phyloP scores from a whole-genome alignment of 257 asterid genomes.

The Nicotiana attenuata region DNA sequence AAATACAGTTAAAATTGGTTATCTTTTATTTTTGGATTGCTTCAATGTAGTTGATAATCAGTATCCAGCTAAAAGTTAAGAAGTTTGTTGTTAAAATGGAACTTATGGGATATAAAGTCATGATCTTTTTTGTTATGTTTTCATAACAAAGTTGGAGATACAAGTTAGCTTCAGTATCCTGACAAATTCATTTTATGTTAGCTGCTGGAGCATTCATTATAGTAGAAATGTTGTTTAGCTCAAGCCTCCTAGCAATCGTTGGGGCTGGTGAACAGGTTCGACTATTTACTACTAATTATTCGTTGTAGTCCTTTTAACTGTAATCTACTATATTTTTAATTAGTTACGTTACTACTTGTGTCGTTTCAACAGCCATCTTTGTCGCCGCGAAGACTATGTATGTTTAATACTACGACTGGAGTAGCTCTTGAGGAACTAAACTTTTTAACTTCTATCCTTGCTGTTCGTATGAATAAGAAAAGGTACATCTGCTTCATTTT shows the following conservation, averaged over 20 bases:
- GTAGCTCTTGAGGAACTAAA: constrained; percentile 70
- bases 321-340: neutral
- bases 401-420: constrained; percentile 67
- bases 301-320: neutral
- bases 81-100: neutral
- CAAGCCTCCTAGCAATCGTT: constrained; percentile 82
- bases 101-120: neutral
- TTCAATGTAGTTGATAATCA: neutral
- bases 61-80: neutral
- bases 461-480: constrained; percentile 69
- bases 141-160: neutral
- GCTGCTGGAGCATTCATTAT: constrained; percentile 78
- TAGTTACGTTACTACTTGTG: constrained; percentile 14
- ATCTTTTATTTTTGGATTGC: no score
- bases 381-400: constrained; percentile 84
- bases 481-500: constrained; percentile 34
- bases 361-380: constrained; percentile 62
- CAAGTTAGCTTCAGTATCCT: neutral
- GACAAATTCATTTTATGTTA: constrained; percentile 23
- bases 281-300: neutral
- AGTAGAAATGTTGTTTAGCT: constrained; percentile 80
- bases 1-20: no score
- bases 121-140: neutral
- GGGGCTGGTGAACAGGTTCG: constrained; percentile 97
- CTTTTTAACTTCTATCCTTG: constrained; percentile 86